These are phyloP conservation scores for Alliaria petiolata DNA, from an alignment of 345 rosid species.

Conservation along the genomic window DNA sequence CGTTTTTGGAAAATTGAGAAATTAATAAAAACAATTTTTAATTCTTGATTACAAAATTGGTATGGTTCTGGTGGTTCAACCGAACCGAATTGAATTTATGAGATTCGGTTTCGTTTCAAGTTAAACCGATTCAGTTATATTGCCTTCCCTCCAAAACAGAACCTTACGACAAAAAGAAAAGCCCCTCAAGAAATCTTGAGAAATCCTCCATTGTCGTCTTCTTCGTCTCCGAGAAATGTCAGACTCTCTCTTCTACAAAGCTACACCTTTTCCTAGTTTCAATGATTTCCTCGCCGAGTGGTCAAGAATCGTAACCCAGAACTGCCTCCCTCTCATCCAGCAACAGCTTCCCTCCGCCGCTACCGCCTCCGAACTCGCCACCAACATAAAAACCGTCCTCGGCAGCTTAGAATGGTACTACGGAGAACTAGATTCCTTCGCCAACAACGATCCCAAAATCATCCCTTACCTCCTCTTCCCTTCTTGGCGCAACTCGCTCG, in stretches of 20 bases:
- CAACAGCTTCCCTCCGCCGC: neutral
- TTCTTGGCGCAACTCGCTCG: neutral
- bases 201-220: no score
- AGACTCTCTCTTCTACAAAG: no score
- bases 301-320: neutral
- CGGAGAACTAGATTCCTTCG: constrained; percentile 54
- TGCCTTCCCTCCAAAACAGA: neutral
- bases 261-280: no score
- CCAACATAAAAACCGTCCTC: constrained; percentile 46
- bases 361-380: neutral
- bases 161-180: no score
- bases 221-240: no score
- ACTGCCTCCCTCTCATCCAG: neutral
- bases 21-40: no score
- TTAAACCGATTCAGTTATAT: no score
- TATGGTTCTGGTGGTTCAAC: neutral
- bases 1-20: no score
- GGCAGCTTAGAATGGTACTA: constrained; percentile 57
- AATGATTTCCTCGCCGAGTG: no score
- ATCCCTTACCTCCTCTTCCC: constrained; percentile 45
- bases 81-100: neutral
- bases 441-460: constrained; percentile 27
- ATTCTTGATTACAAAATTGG: neutral
- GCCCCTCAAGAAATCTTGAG: no score
- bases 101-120: neutral